A percentile compares a stretch with the other conserved stretches of the same genome.
phyloP scores from a whole-genome alignment of 306 rosid species.

The Vigna reflexopilosa region DNA sequence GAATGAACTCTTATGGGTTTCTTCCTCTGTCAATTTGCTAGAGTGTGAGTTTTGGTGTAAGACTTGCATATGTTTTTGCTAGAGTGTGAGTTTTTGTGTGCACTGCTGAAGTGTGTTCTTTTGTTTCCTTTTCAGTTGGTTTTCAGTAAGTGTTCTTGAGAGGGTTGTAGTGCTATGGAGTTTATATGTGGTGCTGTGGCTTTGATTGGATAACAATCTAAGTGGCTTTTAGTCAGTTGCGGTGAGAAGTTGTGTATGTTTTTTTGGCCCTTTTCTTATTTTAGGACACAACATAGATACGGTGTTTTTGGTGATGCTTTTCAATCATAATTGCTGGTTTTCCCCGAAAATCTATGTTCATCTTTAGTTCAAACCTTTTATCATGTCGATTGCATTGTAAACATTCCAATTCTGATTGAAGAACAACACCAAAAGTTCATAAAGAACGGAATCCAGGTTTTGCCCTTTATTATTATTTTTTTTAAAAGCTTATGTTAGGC shows the following conservation, averaged over 20 bases:
- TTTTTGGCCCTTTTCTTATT: background rate
- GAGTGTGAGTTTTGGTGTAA: slow-evolving; percentile 22
- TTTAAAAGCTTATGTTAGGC: background rate
- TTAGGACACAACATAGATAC: background rate
- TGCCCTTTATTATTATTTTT: background rate
- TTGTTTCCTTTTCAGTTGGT: slow-evolving; percentile 11
- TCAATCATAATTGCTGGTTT: background rate
- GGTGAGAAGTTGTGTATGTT: background rate
- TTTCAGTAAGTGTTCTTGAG: slow-evolving; percentile 45
- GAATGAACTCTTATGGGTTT: slow-evolving; percentile 27
- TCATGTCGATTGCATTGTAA: background rate
- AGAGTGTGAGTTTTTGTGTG: background rate
- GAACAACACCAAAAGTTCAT: background rate
- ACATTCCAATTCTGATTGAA: background rate
- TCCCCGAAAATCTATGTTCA: background rate
- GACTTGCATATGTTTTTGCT: background rate
- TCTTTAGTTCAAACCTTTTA: background rate
- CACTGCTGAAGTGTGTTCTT: slow-evolving; percentile 38
- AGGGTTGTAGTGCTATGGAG: slow-evolving; percentile 42
- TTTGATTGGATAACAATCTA: slow-evolving; percentile 34
- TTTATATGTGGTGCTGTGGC: slow-evolving; percentile 11
- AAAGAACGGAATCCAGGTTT: background rate
- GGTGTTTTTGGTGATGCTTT: background rate
- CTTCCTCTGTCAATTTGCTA: background rate
- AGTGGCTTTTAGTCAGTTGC: slow-evolving; percentile 21